Percentiles rank a stretch among this genome's conserved stretches.
These are phyloP conservation scores for Solanum piurae DNA, from an alignment of 257 asterid species.

Conservation along the genomic window DNA sequence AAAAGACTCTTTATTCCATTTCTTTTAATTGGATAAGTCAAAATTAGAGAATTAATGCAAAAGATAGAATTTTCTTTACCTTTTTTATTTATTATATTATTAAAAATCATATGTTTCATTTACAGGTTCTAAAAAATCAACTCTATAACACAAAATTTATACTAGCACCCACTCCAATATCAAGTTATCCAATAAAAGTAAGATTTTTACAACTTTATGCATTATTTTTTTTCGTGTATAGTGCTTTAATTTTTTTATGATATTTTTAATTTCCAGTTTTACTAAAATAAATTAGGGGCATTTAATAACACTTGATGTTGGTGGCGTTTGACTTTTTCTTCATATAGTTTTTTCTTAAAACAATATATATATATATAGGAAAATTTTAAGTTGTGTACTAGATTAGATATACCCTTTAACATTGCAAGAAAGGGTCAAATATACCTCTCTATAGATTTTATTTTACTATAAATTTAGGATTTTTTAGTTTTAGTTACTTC, in stretches of 20 bases:
- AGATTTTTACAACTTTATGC: background rate
- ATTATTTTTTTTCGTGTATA: accelerated
- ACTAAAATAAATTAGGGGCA: background rate
- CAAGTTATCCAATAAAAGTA: too few species aligned
- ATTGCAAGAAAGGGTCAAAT: background rate
- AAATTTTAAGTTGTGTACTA: background rate
- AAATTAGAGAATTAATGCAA: too few species aligned
- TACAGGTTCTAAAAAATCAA: background rate
- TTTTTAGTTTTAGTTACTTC: too few species aligned
- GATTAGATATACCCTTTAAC: background rate
- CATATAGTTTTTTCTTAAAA: too few species aligned
- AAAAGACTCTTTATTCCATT: too few species aligned
- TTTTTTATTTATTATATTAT: too few species aligned
- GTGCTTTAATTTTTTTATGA: background rate
- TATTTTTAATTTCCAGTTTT: too few species aligned
- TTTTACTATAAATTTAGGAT: background rate
- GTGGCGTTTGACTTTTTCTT: background rate
- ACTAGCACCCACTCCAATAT: background rate
- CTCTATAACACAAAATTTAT: background rate
- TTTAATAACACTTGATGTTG: background rate
- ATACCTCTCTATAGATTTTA: too few species aligned
- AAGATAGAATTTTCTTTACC: accelerated
- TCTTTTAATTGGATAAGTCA: too few species aligned
- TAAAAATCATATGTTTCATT: background rate
- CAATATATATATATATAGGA: too few species aligned